phyloP scores from a whole-genome alignment of 2,329 filamentous ascomycete genomes.

The Epichloe brachyelytri region DNA sequence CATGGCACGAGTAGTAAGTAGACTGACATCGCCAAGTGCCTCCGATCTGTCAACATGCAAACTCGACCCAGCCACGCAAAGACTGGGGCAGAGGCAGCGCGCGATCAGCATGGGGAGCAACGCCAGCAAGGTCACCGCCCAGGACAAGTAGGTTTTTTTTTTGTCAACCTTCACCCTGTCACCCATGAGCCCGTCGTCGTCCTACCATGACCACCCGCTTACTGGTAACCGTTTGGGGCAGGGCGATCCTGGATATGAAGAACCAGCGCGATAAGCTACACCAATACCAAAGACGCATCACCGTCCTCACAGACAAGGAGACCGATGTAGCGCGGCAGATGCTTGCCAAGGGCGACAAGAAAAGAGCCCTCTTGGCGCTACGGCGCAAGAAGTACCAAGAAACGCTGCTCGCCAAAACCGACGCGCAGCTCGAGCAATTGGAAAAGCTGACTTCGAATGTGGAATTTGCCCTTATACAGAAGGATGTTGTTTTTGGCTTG shows the following conservation, averaged over 20 bases:
- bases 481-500: slow-evolving; percentile 85
- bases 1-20: too few relatives aligned
- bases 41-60: background rate
- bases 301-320: slow-evolving; percentile 73
- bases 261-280: slow-evolving; percentile 94
- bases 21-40: background rate
- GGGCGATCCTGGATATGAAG: slow-evolving; percentile 95
- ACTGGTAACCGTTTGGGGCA: slow-evolving; percentile 22
- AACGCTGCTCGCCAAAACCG: slow-evolving; percentile 74
- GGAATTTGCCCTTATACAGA: slow-evolving; percentile 93
- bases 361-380: slow-evolving; percentile 72
- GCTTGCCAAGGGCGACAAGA: slow-evolving; percentile 66
- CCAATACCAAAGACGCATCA: slow-evolving; percentile 88
- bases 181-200: background rate
- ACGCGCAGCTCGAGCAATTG: slow-evolving; percentile 84
- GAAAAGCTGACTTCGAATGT: slow-evolving; percentile 80
- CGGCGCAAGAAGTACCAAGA: slow-evolving; percentile 97
- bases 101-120: slow-evolving; percentile 36
- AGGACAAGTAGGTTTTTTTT: slow-evolving; percentile 61
- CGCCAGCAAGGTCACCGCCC: slow-evolving; percentile 47
- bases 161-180: background rate
- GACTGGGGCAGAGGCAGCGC: background rate
- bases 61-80: background rate
- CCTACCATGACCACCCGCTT: background rate
- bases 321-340: slow-evolving; percentile 76